Conservation (phyloP, 805 yeast genomes). For the Myxozyma geophila region DNA sequence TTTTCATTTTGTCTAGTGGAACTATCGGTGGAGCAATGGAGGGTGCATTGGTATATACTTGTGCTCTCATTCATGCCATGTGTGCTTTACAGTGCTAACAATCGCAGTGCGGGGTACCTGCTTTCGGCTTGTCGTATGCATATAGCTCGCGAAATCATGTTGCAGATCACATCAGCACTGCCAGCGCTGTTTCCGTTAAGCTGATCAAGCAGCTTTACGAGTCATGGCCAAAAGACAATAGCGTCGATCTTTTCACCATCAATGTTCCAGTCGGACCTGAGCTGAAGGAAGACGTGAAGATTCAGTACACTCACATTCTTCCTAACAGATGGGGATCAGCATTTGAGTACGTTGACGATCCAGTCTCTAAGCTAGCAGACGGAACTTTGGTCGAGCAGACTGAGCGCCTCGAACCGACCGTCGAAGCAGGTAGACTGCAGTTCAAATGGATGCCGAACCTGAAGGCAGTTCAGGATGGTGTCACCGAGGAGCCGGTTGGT, state of each 20-base stretch:
- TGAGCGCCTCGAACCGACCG: slow-evolving; percentile 46
- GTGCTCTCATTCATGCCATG: neutral
- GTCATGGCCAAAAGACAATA: slow-evolving; percentile 56
- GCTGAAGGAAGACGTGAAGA: slow-evolving; percentile 63
- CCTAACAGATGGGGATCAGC: slow-evolving; percentile 80
- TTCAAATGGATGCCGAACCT: slow-evolving; percentile 89
- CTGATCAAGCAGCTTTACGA: slow-evolving; percentile 62
- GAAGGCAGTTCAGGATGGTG: slow-evolving; percentile 62
- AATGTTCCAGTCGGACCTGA: slow-evolving; percentile 75
- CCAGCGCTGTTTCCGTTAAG: slow-evolving; percentile 68
- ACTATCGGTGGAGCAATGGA: slow-evolving; percentile 98
- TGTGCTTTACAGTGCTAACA: neutral
- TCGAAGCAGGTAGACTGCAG: slow-evolving; percentile 50
- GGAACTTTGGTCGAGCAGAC: slow-evolving; percentile 27
- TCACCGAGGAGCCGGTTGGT: slow-evolving; percentile 51
- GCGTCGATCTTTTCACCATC: slow-evolving; percentile 75
- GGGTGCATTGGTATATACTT: slow-evolving; percentile 60
- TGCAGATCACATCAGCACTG: slow-evolving; percentile 58
- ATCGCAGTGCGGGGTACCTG: slow-evolving; percentile 50
- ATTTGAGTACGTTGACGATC: slow-evolving; percentile 47
- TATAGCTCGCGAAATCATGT: slow-evolving; percentile 61
- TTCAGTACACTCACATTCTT: slow-evolving; percentile 76
- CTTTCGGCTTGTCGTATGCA: slow-evolving; percentile 88
- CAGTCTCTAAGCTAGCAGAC: slow-evolving; percentile 28
- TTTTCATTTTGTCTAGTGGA: slow-evolving; percentile 88